phyloP scores from a whole-genome alignment of 176 grass and related monocot genomes.

The Otatea glauca region DNA sequence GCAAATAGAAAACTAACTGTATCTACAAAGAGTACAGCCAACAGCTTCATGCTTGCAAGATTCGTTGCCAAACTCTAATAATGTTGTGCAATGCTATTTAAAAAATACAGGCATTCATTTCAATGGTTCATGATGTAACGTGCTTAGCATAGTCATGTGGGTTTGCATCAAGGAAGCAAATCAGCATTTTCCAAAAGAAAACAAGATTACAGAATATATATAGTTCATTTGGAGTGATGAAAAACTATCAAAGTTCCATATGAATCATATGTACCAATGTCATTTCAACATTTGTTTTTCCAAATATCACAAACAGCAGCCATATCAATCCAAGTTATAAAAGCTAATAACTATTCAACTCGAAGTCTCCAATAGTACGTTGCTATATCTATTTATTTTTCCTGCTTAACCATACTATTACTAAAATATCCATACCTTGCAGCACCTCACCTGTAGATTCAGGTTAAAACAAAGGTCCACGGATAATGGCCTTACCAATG shows the following conservation, averaged over 20 bases:
- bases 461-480: neutral
- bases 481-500: neutral
- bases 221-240: neutral
- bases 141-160: neutral
- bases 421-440: neutral
- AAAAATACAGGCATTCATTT: neutral
- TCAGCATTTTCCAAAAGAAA: neutral
- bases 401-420: neutral
- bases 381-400: neutral
- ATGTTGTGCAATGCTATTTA: neutral
- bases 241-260: neutral
- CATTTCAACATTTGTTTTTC: neutral
- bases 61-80: neutral
- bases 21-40: neutral
- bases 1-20: neutral
- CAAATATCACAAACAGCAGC: neutral
- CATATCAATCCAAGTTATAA: slow-evolving; percentile 3
- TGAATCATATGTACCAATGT: neutral
- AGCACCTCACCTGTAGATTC: neutral
- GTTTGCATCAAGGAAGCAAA: neutral
- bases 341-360: neutral
- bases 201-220: neutral
- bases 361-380: neutral
- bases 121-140: neutral
- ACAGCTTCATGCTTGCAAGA: neutral